phyloP scores from a whole-genome alignment of 306 rosid species.

The Malus fusca region DNA sequence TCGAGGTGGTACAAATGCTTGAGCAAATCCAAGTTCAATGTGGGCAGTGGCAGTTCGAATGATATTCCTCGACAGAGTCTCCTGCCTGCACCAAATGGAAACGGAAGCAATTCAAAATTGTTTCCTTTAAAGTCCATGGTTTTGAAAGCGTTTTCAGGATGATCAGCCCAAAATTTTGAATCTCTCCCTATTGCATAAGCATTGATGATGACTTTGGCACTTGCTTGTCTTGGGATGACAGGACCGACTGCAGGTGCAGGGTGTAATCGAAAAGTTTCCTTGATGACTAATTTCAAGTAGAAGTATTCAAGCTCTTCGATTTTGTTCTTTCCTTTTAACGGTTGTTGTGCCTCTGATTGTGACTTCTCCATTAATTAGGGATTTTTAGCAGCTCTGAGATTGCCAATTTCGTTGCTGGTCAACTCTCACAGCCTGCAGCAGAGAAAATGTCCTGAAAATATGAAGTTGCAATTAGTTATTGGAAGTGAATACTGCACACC shows the following conservation, averaged over 20 bases:
- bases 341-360: conserved; percentile 20
- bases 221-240: conserved; percentile 20
- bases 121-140: no score
- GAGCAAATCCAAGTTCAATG: no score
- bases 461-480: not conserved
- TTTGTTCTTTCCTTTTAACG: not conserved
- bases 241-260: conserved; percentile 5
- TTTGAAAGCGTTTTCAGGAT: no score
- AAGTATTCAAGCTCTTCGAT: conserved; percentile 12
- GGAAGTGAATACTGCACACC: no score
- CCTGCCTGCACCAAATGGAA: no score
- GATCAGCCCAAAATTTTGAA: no score
- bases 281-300: conserved; percentile 29
- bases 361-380: not conserved
- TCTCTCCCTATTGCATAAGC: conserved; percentile 12
- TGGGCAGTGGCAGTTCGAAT: no score
- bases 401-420: conserved; percentile 4
- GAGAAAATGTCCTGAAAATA: not conserved
- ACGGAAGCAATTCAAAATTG: no score
- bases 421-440: not conserved
- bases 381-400: not conserved
- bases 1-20: no score
- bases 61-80: no score
- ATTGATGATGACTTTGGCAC: conserved; percentile 17
- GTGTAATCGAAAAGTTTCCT: conserved; percentile 31